phyloP scores from a whole-genome alignment of 2,329 filamentous ascomycete species.

The Phialocephala subalpina region DNA sequence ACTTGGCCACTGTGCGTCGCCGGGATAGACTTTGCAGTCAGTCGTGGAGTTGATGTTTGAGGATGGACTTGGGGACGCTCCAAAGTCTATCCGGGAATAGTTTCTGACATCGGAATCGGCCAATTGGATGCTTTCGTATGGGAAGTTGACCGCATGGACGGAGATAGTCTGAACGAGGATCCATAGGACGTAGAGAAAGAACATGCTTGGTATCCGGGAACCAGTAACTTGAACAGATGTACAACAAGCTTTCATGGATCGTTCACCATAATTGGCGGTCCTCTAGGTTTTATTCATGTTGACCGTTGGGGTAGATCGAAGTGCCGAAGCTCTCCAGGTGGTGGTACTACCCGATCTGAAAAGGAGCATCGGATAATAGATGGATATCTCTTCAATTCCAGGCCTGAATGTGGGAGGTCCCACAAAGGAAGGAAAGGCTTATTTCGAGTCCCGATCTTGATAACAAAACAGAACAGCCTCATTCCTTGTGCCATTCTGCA shows the following conservation, averaged over 20 bases:
- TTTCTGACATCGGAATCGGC: slow-evolving; percentile 23
- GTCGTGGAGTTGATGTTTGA: neutral
- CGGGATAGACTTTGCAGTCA: slow-evolving; percentile 29
- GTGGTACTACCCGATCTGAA: neutral
- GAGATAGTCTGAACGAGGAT: neutral
- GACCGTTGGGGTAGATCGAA: too few relatives aligned
- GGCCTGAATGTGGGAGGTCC: neutral
- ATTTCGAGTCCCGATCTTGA: neutral
- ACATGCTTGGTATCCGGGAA: neutral
- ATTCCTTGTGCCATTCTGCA: neutral
- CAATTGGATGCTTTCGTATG: slow-evolving; percentile 29
- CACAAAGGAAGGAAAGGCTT: neutral
- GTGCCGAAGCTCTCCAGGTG: too few relatives aligned
- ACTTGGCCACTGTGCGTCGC: slow-evolving; percentile 53
- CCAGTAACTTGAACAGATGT: neutral
- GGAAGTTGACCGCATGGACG: slow-evolving; percentile 21
- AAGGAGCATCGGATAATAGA: neutral
- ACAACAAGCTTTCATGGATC: too few relatives aligned
- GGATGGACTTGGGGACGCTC: neutral
- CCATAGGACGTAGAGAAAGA: neutral
- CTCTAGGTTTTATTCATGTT: too few relatives aligned
- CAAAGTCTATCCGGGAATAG: slow-evolving; percentile 28
- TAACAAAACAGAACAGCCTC: neutral
- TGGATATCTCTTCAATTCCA: neutral
- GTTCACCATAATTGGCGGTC: too few relatives aligned